Base-by-base conservation (phyloP, 768 basidiomycete genomes). In the Leccinum broughii region DNA sequence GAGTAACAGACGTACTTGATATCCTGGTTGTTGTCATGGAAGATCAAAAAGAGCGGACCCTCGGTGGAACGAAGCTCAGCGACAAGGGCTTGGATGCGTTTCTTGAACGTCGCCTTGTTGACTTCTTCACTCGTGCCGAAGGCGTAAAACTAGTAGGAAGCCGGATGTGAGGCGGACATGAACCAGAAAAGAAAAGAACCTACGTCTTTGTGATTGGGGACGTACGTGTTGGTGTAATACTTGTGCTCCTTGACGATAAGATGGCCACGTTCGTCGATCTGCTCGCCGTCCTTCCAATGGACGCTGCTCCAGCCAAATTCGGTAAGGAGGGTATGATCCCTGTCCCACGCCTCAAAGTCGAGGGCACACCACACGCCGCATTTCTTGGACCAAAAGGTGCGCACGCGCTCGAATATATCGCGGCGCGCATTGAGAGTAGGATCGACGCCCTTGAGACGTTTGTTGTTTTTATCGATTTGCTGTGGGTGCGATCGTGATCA, bases 331-430 rank as follows among this genome's bases (percentile, higher is more conserved):
- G 76, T 82, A 66, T 92, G 89, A 48, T 92, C 89, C 46, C 73
- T 72, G 68, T 95, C 93, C 91, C 91, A 94, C 17, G 82, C 84
- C 73, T 94, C 93, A 62, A 94, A 87, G 70, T 94, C 93, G 54
- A 93, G 73, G 15, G 91, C 84, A 68, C 83, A 83, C 89, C 90
- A 93, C 4, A 83, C 81, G 46, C 90, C 92, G 26, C 71, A 78
- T 69, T 86, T 84, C 60, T 80, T 80, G 0, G 75, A 73, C 86
- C 87, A 93, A 55, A 85, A 77, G 3, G 79, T 70, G 17, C 91
- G 85, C 26, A 86, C 81, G 6, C 81, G 82, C 68, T 93, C 90
- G 69, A 93, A 93, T 14, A 78, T 68, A 55, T 83, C 75, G 9
- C 90, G 84, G 13, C 88, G 81, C 24, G 81, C 73, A 14, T 76